Base-by-base conservation (phyloP, 192 early-diverging fungal genomes). In the Gryganskiella cystojenkinii region DNA sequence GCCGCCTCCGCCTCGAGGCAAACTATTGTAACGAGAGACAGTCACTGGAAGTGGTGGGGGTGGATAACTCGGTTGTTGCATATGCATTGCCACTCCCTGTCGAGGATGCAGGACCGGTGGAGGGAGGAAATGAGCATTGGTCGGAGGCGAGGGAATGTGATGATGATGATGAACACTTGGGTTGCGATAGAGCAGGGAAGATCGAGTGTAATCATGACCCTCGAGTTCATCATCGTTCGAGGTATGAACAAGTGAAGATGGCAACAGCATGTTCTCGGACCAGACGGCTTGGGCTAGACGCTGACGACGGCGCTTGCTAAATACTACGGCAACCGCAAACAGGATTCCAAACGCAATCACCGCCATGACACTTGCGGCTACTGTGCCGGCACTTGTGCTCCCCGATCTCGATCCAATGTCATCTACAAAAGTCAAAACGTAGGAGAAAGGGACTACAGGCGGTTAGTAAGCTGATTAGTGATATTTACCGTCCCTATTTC, bases 201-300 rank as follows among this genome's bases (percentile, higher is more conserved):
- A 57, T 17, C 71, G 71, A 11, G 71, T 67, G 25, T 74, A 74
- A 37, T 74, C 71, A 13, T 67, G 71, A 13, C 71, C 64, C 25
- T 67, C 64, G 27, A 66, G 64, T 24, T 74, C 64, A 24, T 74
- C 71, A 8, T 74, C 58, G 22, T 66, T 66, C n/a, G 64, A 74
- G 30, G 30, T 53, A 17, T 74, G 71, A 15, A 74, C 28, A 4
- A 74, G 33, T 2, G 71, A 66, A 0, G 71, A 74, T 3, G 71
- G 64, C 1, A 67, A 42, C 2, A 67, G 64, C 64, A 74, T 74
- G n/a, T 67, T 74, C 28, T 74, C 71, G n/a, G 56, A 61, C 71
- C 71, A 74, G 22, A 64, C 63, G 8, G 63, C 64, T 14, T 67
- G 71, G 13, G 71, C 64, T 3, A 54, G 40, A 22, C 64, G 64